Conservation (phyloP, 768 basidiomycete genomes). For the Amanita jacksonii region DNA sequence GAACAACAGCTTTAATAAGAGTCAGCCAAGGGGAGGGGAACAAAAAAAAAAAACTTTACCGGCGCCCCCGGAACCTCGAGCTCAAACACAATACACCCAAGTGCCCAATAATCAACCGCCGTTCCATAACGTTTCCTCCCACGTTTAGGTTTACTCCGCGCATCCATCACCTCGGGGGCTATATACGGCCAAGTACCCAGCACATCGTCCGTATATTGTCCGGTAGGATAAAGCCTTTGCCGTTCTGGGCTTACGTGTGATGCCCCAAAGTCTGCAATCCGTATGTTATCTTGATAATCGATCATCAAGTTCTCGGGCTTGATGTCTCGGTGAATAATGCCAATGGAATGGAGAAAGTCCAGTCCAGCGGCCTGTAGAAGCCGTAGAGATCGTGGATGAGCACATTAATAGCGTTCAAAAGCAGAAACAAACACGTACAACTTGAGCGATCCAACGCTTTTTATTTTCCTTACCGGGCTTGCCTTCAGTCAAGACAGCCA, state of each 20-base stretch:
- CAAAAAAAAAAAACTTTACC: too few species aligned
- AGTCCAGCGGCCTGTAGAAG: conserved; percentile 27
- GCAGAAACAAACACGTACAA: conserved; percentile 18
- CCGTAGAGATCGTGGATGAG: not conserved
- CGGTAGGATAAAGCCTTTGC: conserved; percentile 10
- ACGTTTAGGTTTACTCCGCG: conserved; percentile 8
- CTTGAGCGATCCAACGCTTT: conserved; percentile 30
- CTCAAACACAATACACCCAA: conserved; percentile 32
- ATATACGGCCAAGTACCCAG: conserved; percentile 27
- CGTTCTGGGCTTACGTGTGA: conserved; percentile 15
- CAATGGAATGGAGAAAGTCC: conserved; percentile 42
- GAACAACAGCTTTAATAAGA: too few species aligned
- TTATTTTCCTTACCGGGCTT: conserved; percentile 19
- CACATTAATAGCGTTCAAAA: too few species aligned
- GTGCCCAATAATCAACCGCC: conserved; percentile 31
- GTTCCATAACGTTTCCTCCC: conserved; percentile 19
- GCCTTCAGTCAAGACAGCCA: conserved; percentile 18
- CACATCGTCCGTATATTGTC: conserved; percentile 17
- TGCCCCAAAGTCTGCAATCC: conserved; percentile 33
- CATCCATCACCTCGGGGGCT: conserved; percentile 32
- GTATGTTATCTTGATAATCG: conserved; percentile 27
- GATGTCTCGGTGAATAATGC: conserved; percentile 60
- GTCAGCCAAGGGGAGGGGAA: too few species aligned
- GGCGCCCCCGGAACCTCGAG: conserved; percentile 19
- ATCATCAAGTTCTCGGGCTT: conserved; percentile 67